Conservation (phyloP, 306 rosid genomes). For the Cicer bijugum region DNA sequence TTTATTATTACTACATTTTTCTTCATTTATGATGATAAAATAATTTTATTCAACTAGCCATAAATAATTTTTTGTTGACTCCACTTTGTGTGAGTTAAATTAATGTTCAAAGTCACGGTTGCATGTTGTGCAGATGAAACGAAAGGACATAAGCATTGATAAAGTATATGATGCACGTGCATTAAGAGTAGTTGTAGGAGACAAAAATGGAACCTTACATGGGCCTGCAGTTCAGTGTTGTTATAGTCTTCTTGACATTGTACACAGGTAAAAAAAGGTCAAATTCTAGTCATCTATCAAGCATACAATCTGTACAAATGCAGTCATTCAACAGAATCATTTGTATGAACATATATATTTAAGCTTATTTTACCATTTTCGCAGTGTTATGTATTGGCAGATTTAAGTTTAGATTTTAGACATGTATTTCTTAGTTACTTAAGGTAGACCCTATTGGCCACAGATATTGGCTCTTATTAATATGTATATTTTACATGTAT, state of each 20-base stretch:
- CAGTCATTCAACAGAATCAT: slow-evolving; percentile 23
- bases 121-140: slow-evolving; percentile 70
- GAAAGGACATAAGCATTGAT: slow-evolving; percentile 77
- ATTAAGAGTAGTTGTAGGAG: slow-evolving; percentile 95
- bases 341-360: slow-evolving; percentile 29
- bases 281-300: slow-evolving; percentile 14
- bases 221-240: slow-evolving; percentile 96
- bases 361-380: slow-evolving; percentile 21
- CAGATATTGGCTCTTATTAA: slow-evolving; percentile 29
- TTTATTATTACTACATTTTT: slow-evolving; percentile 17
- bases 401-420: background rate
- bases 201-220: slow-evolving; percentile 86
- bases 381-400: background rate
- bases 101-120: slow-evolving; percentile 40
- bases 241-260: slow-evolving; percentile 85
- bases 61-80: slow-evolving; percentile 17
- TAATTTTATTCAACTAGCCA: slow-evolving; percentile 32
- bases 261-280: slow-evolving; percentile 71
- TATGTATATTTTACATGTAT: slow-evolving; percentile 31
- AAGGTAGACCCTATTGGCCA: slow-evolving; percentile 1
- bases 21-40: slow-evolving; percentile 17
- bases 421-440: slow-evolving; percentile 28
- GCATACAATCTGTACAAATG: slow-evolving; percentile 3
- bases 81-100: slow-evolving; percentile 15
- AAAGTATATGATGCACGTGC: slow-evolving; percentile 96